These are phyloP conservation scores for Sungouiella blattae DNA, from an alignment of 805 yeast genomes.

Conservation along the genomic window DNA sequence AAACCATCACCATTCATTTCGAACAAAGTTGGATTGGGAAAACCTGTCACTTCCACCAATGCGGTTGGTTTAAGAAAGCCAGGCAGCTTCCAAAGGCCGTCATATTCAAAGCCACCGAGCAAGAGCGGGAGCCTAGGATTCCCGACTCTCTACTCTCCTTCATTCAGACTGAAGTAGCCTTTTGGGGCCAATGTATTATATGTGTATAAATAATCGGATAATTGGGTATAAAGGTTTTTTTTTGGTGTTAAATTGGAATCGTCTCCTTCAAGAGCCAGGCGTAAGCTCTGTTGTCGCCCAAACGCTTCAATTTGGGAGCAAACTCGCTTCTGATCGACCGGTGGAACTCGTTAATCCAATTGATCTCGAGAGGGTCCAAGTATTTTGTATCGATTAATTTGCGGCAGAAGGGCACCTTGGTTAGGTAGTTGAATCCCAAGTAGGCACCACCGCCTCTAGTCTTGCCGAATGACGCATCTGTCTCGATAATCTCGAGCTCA, in stretches of 20 bases:
- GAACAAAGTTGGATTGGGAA: conserved; percentile 12
- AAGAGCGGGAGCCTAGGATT: conserved; percentile 10
- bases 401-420: conserved; percentile 39
- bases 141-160: conserved; percentile 15
- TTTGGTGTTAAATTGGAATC: conserved; percentile 17
- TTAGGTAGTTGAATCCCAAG: conserved; percentile 38
- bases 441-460: conserved; percentile 26
- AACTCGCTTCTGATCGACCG: conserved; percentile 29
- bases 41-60: too few relatives aligned
- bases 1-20: conserved; percentile 14
- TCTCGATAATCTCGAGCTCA: conserved; percentile 59
- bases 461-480: conserved; percentile 34
- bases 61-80: conserved; percentile 11
- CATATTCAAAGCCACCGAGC: conserved; percentile 5
- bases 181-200: background rate
- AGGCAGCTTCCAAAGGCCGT: conserved; percentile 15
- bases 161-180: conserved; percentile 9
- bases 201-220: background rate
- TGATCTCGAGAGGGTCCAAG: conserved; percentile 27
- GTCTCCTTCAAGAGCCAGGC: conserved; percentile 75
- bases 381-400: conserved; percentile 32
- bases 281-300: conserved; percentile 55
- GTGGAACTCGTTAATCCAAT: conserved; percentile 41
- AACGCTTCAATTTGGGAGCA: conserved; percentile 39
- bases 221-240: background rate